Base-by-base conservation (phyloP, 2,329 filamentous ascomycete species). In the Ophiostoma sp. region DNA sequence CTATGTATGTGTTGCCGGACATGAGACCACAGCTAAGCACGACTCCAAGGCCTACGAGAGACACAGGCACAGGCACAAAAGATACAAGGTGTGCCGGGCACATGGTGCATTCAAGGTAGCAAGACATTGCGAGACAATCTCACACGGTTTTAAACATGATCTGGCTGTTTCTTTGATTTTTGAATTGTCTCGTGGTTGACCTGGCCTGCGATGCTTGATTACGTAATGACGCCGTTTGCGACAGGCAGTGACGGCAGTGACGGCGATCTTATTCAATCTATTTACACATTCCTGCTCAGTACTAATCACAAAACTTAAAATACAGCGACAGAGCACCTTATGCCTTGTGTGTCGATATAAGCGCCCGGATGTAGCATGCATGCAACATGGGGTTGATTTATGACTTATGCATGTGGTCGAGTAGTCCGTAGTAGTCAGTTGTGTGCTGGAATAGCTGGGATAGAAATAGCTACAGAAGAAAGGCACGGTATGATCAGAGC, bases 321-420 rank as follows among this genome's bases (percentile, higher is more conserved):
- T 39, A 39, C 41, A 48, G 44, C 17, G 17, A 48, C 44, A 48
- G 44, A 48, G 20, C 44, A 48, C 44, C 17, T 27, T 57, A 15
- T 57, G 23, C 52, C 52, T 57, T 27, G 11, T 35, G 52, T 15
- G 52, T 23, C 57, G 57, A 62, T 62, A 62, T 62, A 62, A 62
- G 57, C 57, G 57, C 57, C 57, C 57, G 57, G 27, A 57, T 57
- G 52, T 57, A 57, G 57, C 57, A 62, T 62, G 15, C 57, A 62
- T 62, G 57, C 57, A 62, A 20, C 57, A 62, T 62, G 57, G 27
- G 57, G 57, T 33, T 62, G 57, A 33, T 62, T 62, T 33, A 17
- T 62, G 57, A 27, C 17, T 31, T 31, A 62, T 62, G 57, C n/a
- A 57, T 11, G 23, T 48, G 44, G n/a, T 7, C 7, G 52, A 54